Conservation (phyloP, 371 early-diverging fungal genomes). For the Mucor piriformis region DNA sequence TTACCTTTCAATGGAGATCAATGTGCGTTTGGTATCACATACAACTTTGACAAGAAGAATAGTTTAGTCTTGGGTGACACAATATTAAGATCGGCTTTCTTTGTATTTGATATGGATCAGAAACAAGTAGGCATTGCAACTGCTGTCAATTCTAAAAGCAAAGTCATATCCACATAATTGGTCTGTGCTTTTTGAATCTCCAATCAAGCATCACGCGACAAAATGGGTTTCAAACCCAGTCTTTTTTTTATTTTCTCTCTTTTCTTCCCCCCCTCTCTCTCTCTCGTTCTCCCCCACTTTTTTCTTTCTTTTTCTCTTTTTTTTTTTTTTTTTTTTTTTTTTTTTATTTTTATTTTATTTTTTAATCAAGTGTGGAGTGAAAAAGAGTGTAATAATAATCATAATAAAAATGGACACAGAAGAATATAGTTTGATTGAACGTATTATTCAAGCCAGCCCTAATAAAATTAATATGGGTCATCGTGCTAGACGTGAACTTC, state of each 20-base stretch:
- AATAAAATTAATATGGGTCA: neutral
- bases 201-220: neutral
- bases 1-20: neutral
- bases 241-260: neutral
- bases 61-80: conserved; percentile 40
- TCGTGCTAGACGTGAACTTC: conserved; percentile 1
- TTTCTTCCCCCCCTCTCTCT: neutral
- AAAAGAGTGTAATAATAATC: neutral
- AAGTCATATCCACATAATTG: neutral
- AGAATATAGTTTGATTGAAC: neutral
- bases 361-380: neutral
- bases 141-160: conserved; percentile 17
- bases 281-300: neutral
- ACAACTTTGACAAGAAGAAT: conserved; percentile 6
- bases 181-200: conserved; percentile 4
- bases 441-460: neutral
- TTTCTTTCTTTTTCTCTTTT: neutral
- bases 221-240: neutral
- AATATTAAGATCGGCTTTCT: conserved; percentile 35
- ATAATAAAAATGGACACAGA: neutral
- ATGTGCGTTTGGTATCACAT: conserved; percentile 42
- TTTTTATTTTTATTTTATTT: neutral
- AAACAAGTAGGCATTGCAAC: conserved; percentile 21
- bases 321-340: neutral
- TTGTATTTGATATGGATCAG: conserved; percentile 40